Base-by-base conservation (phyloP, 2,329 filamentous ascomycete genomes). In the Gremmenia infestans region DNA sequence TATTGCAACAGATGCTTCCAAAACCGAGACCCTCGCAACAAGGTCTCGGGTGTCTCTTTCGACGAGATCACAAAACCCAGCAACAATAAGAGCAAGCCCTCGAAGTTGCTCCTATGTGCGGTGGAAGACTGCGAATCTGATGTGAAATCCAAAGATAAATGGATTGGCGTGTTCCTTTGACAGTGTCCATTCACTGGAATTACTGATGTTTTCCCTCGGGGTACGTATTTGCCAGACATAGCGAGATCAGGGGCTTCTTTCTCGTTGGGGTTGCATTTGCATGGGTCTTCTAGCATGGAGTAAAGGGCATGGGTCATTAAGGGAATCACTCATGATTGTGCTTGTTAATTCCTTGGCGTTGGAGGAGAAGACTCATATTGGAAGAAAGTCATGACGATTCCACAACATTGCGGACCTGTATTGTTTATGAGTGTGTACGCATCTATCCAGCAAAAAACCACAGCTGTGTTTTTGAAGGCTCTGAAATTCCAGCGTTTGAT, bases 1-100 rank as follows among this genome's bases (percentile, higher is more conserved):
- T 87, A 83, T 66, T 87, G 83, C 70, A 78, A 78, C 56, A 73
- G 74, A 8, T 87, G 83, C 70, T 86, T 77, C 62, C 81, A 86
- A 53, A 76, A 79, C 59, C 79, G 83, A 48, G 14, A 12, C 6
- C 75, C 69, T 25, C 72, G 74, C 50, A 70, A 66, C 50, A 65
- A 68, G 45, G 50, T 58, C 14, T 50, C 62, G 53, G 48, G 55
- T 40, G 62, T 63, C 4, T 79, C 62, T 70, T 73, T 55, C 57
- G 63, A 25, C 58, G 65, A 68, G 48, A 69, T 5, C 60, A 63
- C 0, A 51, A 63, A 70, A 67, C 8, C 70, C 8, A 64, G 66
- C 5, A 67, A 81, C 53, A 60, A 80, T 45, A 46, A 50, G 48
- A 37, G 42, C 19, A 17, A 23, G 42, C 7, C 39, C 5, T 55